Evolutionary conservation across 1,284 basidiomycete genomes (phyloP), one percentile per base, ranked within the genome.

Genomic region (Golubevia sp.): DNA sequence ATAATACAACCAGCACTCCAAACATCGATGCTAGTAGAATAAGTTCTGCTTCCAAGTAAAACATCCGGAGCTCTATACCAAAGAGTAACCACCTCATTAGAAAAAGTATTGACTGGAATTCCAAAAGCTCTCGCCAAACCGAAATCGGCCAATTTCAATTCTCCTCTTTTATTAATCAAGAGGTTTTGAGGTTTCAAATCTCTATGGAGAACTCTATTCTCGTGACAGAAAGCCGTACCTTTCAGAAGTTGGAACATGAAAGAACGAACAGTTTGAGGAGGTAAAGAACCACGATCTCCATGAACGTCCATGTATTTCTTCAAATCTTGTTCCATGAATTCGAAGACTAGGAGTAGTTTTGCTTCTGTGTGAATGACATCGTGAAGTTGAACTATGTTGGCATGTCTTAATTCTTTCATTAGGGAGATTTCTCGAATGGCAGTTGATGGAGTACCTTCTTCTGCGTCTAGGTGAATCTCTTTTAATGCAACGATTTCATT

Each of bases 31-130:
- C 93, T 96, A 2, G 97, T 99, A 83, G 92, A 95, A 85, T 99
- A 99, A 59, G 96, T 98, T 60, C 97, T 89, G 49, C 94, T 97
- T 58, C 97, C 97, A 67, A 99, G 89, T 18, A 99, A 88, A 51
- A 99, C 97, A 82, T 99, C 97, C 1, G 97, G 97, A 0, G 97
- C 96, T 61, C 97, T 92, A 85, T 99, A 99, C 97, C 97, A 99
- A 13, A 99, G 87, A 3, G 97, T 99, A 27, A 99, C 97, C 48
- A 83, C 80, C 58, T 83, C 80, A 66, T 83, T 83, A 30, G 70
- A 73, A 61, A 83, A 83, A 15, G 80, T 83, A 65, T 83, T 83
- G 61, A 83, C 80, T 1, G 80, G 80, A 38, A 83, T 83, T 34
- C 80, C 80, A 56, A 83, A 83, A 24, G 48, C 59, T 61, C 57